phyloP scores from a whole-genome alignment of 2,329 filamentous ascomycete genomes.

The Cladosporium sp. region DNA sequence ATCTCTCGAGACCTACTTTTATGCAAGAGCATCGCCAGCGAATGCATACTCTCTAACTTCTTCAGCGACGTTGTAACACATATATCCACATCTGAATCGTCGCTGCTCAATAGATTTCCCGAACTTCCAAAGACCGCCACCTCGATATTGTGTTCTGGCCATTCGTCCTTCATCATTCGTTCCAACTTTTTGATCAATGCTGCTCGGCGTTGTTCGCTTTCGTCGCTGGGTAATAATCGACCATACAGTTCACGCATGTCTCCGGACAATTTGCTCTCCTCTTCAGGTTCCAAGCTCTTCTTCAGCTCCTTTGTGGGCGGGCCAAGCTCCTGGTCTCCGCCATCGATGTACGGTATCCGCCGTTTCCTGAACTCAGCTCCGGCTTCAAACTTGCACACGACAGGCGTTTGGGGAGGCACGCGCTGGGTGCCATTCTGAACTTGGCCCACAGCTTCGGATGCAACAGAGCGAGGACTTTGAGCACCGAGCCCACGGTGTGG shows the following conservation, averaged over 20 bases:
- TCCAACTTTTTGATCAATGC: slow-evolving; percentile 84
- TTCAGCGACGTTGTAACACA: slow-evolving; percentile 93
- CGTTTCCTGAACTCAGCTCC: slow-evolving; percentile 74
- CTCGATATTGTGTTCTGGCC: slow-evolving; percentile 84
- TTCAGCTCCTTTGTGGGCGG: slow-evolving; percentile 66
- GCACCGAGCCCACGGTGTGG: slow-evolving; percentile 67
- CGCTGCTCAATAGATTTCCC: slow-evolving; percentile 88
- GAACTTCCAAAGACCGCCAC: slow-evolving; percentile 98
- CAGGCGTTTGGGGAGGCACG: slow-evolving; percentile 33
- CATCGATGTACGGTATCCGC: slow-evolving; percentile 78
- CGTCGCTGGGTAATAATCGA: slow-evolving; percentile 73
- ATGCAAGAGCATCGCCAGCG: slow-evolving; percentile 79
- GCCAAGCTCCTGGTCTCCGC: slow-evolving; percentile 75
- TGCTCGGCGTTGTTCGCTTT: slow-evolving; percentile 71
- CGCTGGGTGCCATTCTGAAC: slow-evolving; percentile 57
- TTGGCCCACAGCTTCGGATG: slow-evolving; percentile 78
- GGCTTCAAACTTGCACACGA: slow-evolving; percentile 82
- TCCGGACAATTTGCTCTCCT: slow-evolving; percentile 69
- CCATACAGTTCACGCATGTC: slow-evolving; percentile 86
- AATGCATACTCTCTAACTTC: slow-evolving; percentile 82
- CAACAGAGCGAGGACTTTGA: slow-evolving; percentile 84
- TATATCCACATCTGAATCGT: slow-evolving; percentile 96
- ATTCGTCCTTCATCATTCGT: slow-evolving; percentile 80
- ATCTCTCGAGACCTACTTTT: slow-evolving; percentile 61
- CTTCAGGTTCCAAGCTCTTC: slow-evolving; percentile 63